Evolutionary conservation across 164 flowering plant species (phyloP), one percentile per base, ranked within the genome.

Genomic region (Nelumbo lutea): DNA sequence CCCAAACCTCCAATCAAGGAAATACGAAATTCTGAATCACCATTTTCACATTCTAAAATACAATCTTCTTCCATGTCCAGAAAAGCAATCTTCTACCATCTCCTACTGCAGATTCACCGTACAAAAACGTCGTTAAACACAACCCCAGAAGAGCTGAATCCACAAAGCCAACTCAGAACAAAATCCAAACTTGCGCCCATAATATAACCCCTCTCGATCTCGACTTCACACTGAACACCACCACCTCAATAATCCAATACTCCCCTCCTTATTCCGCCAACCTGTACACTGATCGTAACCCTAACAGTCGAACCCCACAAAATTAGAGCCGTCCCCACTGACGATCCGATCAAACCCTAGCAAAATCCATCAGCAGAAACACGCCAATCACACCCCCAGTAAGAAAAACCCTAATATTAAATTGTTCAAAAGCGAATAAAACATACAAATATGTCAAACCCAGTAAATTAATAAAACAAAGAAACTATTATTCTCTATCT

Each of bases 21-120:
- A 13, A 56, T 41, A 38, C 44, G 62, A 63, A 82, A 68, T 57
- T 65, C 15, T 5, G 10, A 38, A 47, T 72, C 70, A 59, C 70
- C 42, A 43, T 9, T 65, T 38, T 58, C 46, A 63, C 63, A 65
- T 70, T 75, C 9, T 67, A 73, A 76, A 51, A 72, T 72, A 70
- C 85, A 83, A 70, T 83, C 86, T 64, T 85, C 88, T 76, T 80
- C 86, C 89, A 85, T 87, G 67, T 78, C 74, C 80, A 72, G 56
- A 61, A n/a, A 58, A 68, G 39, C 42, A 71, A 65, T 41, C 62
- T 62, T 10, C 59, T 60, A 60, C 60, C 72, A 71, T 67, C 65
- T 55, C 62, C n/a, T 50, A 59, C 39, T 5, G 68, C 68, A 68
- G 68, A 68, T 69, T 64, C 72, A 75, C 53, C 65, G 66, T 43